Base-by-base conservation (phyloP, 768 basidiomycete genomes). In the Leccinum imitatum region DNA sequence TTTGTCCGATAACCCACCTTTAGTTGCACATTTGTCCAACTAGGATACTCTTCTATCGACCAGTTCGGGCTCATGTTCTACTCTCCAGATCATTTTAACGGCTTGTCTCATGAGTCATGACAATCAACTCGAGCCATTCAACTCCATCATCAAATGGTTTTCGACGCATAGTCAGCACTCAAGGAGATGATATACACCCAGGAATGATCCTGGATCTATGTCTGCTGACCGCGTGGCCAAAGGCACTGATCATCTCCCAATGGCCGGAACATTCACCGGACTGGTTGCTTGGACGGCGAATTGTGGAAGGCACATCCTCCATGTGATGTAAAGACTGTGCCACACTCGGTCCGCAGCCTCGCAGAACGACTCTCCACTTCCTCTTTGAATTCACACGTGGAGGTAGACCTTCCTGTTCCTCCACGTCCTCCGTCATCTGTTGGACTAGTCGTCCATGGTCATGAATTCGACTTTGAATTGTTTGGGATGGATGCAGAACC, bases 391-490 rank as follows among this genome's bases (percentile, higher is more conserved):
- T 50, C 60, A 15, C 30, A 19, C 51, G 3, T 21, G 13, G 3
- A 17, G 19, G 17, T 56, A 21, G 30, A 15, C 10, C 30, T 27
- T 15, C 53, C 23, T 17, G 11, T 61, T 25, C 0, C 21, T 35
- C 30, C 25, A 23, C 47, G 7, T 31, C 27, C 10, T 19, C 15
- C 2, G 6, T 39, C 23, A 17, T 41, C 21, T 13, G 25, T 44
- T 4, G 5, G 6, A 33, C 57, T 6, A 3, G 33, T 47, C 8
- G 52, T 51, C 31, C 5, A 33, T 33, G 4, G 31, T 11, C 6
- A 68, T 67, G 65, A 19, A 55, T 44, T 19, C 63, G 11, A 55
- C 56, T 25, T 7, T 25, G 13, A 63, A 55, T 27, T 71, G 71
- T 41, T 10, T 48, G 0, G 6, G 9, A 7, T 52, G 47, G 60